Percentiles rank a stretch among this genome's conserved stretches.
phyloP scores from a whole-genome alignment of 495 filamentous ascomycete genomes.

The Penicillium crystallinum region DNA sequence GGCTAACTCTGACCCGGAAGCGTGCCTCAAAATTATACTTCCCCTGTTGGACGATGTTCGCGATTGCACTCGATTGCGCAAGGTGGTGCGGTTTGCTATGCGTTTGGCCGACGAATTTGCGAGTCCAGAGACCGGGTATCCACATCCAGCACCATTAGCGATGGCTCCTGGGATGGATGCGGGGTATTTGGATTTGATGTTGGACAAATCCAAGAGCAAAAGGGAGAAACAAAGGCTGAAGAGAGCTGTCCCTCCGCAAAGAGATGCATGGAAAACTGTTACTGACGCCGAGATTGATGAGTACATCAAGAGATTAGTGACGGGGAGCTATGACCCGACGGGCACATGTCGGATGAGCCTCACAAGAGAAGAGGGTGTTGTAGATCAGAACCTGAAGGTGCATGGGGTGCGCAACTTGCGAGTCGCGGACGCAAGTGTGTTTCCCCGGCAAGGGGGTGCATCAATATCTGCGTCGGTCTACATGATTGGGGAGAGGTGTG shows the following conservation, averaged over 20 bases:
- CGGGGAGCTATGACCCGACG: neutral
- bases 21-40: too few relatives aligned
- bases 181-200: neutral
- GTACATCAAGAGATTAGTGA: neutral
- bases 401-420: neutral
- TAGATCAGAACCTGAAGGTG: neutral
- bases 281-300: neutral
- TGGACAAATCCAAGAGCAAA: too few relatives aligned
- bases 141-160: neutral
- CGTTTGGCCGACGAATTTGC: neutral
- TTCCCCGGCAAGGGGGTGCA: neutral
- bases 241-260: too few relatives aligned
- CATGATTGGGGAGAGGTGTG: neutral
- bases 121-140: neutral
- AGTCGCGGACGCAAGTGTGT: constrained; percentile 1
- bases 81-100: neutral
- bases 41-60: neutral
- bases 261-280: too few relatives aligned
- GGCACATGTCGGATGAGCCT: constrained; percentile 1
- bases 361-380: neutral
- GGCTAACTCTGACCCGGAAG: neutral
- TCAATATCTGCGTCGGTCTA: neutral
- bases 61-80: neutral
- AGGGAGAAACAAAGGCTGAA: too few relatives aligned
- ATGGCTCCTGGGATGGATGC: neutral